Evolutionary conservation across 2,329 filamentous ascomycete genomes (phyloP), one percentile per base, ranked within the genome.

Genomic region (Elsinoe australis): DNA sequence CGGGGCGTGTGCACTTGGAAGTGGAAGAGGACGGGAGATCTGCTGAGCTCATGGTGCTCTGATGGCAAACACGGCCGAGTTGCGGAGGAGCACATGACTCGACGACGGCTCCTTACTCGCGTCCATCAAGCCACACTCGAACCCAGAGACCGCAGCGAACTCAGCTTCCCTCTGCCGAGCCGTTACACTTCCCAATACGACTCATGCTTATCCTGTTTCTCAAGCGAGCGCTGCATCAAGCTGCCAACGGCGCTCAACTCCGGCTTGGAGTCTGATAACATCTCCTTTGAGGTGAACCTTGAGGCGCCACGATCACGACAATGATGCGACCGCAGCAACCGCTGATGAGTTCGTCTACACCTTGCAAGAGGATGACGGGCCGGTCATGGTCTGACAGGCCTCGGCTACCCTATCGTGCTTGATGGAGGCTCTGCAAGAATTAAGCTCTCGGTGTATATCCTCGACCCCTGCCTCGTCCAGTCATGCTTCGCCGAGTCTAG

Each of bases 401-500:
- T 12, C 26, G 26, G 26, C 26, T 12, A 29, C 26, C 26, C 26
- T 29, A n/a, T n/a, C n/a, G n/a, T n/a, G n/a, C n/a, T n/a, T n/a
- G n/a, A n/a, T 29, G 26, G 7, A 7, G 26, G 12, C 26, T 6
- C 6, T 29, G 7, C 26, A 6, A 29, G 6, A 44, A 44, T 18
- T 18, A 44, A 44, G 39, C 39, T 32, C 39, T 44, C 24, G 39
- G 21, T 21, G 39, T 31, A 26, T 14, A 17, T 21, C 24, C 15
- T 24, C 14, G 9, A 3, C 12, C 39, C 26, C 24, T 32, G 29
- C 29, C 36, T 26, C 39, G 19, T n/a, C 39, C 39, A 44, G 39
- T 44, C 39, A 44, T 44, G 39, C 24, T 44, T 44, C 39, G 17
- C 39, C 39, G 39, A 44, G 24, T 44, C 39, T 21, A 29, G 21